Evolutionary conservation across 768 basidiomycete genomes (phyloP).

Genomic region (Cubamyces lactineus): DNA sequence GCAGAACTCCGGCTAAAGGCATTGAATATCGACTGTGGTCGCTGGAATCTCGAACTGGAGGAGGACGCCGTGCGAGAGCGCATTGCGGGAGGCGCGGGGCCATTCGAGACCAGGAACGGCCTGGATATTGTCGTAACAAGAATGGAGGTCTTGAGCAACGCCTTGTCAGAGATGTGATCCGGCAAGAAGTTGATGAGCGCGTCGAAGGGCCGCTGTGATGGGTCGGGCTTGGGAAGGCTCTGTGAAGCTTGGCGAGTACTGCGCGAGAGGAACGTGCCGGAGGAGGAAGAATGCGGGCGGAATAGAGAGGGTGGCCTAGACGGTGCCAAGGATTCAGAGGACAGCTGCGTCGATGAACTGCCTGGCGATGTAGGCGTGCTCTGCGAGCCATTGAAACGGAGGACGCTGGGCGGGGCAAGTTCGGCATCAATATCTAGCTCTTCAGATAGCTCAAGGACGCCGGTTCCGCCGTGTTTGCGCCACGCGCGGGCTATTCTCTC

Average conservation of each 20-base stretch:
- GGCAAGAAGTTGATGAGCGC: conserved; percentile 44
- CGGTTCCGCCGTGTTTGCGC: conserved; percentile 37
- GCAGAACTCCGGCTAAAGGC: conserved; percentile 18
- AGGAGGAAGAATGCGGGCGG: conserved; percentile 21
- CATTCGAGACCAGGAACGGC: conserved; percentile 38
- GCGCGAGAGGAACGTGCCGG: conserved; percentile 12
- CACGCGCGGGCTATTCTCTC: conserved; percentile 43
- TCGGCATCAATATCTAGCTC: conserved; percentile 32
- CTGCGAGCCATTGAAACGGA: conserved; percentile 26
- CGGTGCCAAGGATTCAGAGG: conserved; percentile 11
- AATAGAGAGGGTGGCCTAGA: conserved; percentile 14
- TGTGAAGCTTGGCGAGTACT: conserved; percentile 7
- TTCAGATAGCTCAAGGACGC: conserved; percentile 31
- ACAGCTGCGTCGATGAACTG: conserved; percentile 26
- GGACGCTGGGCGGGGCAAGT: conserved; percentile 31
- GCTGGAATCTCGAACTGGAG: conserved; percentile 6
- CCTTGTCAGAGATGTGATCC: conserved; percentile 33
- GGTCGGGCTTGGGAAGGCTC: conserved; percentile 35
- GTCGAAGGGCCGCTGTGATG: conserved; percentile 42
- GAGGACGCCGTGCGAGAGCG: conserved; percentile 14
- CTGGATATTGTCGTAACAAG: conserved; percentile 44
- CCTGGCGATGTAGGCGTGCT: conserved; percentile 30
- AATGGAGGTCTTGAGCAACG: conserved; percentile 43
- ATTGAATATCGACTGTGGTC: conserved; percentile 17
- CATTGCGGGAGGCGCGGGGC: conserved; percentile 2